Evolutionary conservation across 805 yeast genomes (phyloP).

Genomic region (Wickerhamiella siamensis): DNA sequence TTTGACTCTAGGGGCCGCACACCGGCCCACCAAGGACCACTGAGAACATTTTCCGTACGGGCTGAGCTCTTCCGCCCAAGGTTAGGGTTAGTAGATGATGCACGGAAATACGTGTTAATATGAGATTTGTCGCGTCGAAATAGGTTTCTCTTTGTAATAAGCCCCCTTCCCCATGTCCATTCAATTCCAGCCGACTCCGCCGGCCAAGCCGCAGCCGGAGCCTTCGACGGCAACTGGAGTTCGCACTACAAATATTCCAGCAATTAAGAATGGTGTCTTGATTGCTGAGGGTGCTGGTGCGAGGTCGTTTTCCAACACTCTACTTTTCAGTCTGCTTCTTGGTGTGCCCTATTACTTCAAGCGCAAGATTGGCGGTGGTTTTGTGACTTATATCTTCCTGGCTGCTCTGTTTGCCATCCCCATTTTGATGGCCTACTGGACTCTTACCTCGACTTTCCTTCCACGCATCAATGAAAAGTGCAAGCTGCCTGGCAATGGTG

Average conservation of each 20-base stretch:
- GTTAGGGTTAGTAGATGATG: not conserved
- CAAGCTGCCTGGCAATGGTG: conserved; percentile 59
- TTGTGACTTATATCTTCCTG: conserved; percentile 52
- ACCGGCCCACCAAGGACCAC: too few species aligned
- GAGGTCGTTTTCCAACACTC: conserved; percentile 52
- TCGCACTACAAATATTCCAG: conserved; percentile 33
- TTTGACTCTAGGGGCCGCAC: too few species aligned
- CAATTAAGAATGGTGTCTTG: conserved; percentile 72
- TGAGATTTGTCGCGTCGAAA: not conserved
- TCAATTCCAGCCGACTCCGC: conserved; percentile 50
- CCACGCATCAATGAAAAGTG: conserved; percentile 74
- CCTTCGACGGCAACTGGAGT: conserved; percentile 35
- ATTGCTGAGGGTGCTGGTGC: conserved; percentile 90
- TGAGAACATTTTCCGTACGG: too few species aligned
- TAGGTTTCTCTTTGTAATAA: not conserved
- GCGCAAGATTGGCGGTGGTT: conserved; percentile 50
- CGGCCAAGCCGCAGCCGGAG: conserved; percentile 31
- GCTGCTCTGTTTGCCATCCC: conserved; percentile 45
- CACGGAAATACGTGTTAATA: not conserved
- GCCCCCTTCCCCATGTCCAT: conserved; percentile 18
- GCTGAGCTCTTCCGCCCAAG: too few species aligned
- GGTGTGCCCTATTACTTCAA: conserved; percentile 50
- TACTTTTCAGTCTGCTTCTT: conserved; percentile 35
- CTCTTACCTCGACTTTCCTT: conserved; percentile 55
- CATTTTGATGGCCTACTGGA: conserved; percentile 71